phyloP scores from a whole-genome alignment of 2,329 filamentous ascomycete genomes.

The Fusarium chaquense region DNA sequence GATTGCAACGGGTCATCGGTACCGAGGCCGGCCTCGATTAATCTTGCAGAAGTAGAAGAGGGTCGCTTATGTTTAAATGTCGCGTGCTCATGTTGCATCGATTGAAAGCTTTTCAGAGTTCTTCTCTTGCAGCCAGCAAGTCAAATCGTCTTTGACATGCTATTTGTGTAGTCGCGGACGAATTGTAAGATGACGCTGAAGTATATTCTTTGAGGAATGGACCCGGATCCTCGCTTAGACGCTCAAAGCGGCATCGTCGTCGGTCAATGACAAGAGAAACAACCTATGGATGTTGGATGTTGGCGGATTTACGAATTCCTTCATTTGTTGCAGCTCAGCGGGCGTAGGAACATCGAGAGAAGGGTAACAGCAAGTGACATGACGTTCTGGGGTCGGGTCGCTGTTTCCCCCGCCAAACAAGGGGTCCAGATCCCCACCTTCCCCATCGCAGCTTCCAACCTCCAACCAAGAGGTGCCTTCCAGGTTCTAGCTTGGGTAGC shows the following conservation, averaged over 20 bases:
- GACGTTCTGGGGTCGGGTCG: constrained; percentile 18
- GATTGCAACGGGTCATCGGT: constrained; percentile 27
- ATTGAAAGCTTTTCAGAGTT: neutral
- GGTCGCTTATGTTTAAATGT: constrained; percentile 33
- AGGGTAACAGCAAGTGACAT: constrained; percentile 28
- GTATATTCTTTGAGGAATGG: neutral
- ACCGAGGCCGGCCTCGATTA: constrained; percentile 17
- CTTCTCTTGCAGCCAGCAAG: neutral
- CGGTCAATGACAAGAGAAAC: constrained; percentile 26
- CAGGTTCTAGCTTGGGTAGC: neutral
- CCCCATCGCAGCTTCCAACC: constrained; percentile 3
- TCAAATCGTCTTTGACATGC: neutral
- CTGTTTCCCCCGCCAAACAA: constrained; percentile 28
- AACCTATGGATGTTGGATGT: neutral
- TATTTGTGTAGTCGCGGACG: neutral
- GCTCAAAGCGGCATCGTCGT: constrained; percentile 21
- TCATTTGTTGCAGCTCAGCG: constrained; percentile 41
- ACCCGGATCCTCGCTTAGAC: neutral
- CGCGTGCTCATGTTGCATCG: constrained; percentile 36
- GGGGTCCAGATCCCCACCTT: constrained; percentile 27
- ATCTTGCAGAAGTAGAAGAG: constrained; percentile 14
- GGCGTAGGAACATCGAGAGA: constrained; percentile 29
- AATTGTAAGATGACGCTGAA: neutral
- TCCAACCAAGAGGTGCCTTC: neutral
- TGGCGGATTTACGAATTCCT: constrained; percentile 2